Base-by-base conservation (phyloP, 148 eudicot genomes). In the Gaultheria prostrata region DNA sequence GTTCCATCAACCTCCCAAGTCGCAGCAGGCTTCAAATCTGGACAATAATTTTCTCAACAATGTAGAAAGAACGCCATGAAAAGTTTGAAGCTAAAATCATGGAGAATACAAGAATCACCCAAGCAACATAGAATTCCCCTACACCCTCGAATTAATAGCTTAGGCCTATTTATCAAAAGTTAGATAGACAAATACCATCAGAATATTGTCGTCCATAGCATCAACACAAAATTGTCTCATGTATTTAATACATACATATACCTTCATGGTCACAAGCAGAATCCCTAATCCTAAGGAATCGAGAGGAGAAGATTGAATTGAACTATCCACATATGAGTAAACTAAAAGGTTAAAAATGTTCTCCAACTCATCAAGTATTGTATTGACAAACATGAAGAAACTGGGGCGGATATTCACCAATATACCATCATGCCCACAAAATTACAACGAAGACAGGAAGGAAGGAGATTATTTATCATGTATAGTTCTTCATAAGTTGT, bases 1-100 rank as follows among this genome's bases (percentile, higher is more conserved):
- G 91, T 89, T 84, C 87, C 91, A 90, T 94, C 99, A 88, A 97
- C 97, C 88, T 97, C 99, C 99, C 98, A 97, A 79, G 94, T 94
- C 77, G 99, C 97, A 30, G 86, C 90, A 78, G 99, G 89, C 89
- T 88, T 94, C 61, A 93, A 48, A 86, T 84, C 99, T 96, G 89
- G 50, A 91, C 75, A 46, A 87, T 78, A 85, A 83, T 32, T 48
- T 82, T 65, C 21, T 33, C 78, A 84, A n/a, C 46, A 76, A 57
- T 18, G 30, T 11, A 82, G 50, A 71, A 70, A 84, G 26, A 83
- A 80, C 67, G 48, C 30, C 49, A 28, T 54, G 76, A 80, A 82
- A n/a, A 30, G 32, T 10, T 43, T 2, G 48, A 17, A 54, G 17
- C 80, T 13, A 20, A 20, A 32, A 77, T 24, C 18, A 5, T 20